A percentile compares a stretch with the other conserved stretches of the same genome.
These are phyloP conservation scores for Spatholobus suberectus DNA, from an alignment of 306 rosid genomes.

Conservation along the genomic window DNA sequence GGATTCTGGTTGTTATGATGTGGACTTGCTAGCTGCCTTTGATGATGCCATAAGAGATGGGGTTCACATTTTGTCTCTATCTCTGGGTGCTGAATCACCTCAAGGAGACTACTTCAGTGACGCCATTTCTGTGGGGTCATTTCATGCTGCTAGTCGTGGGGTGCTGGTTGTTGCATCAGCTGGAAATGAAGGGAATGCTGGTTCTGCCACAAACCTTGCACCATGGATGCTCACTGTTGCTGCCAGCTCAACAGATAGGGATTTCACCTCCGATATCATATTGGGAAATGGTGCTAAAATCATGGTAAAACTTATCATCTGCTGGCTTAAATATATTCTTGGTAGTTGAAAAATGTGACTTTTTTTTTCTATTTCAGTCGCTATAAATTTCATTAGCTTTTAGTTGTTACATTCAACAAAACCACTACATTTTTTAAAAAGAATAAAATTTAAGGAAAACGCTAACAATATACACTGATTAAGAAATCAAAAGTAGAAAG, in stretches of 20 bases:
- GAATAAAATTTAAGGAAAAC: not conserved
- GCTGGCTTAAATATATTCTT: not conserved
- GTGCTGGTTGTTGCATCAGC: constrained; percentile 78
- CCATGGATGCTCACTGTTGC: constrained; percentile 90
- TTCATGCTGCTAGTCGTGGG: constrained; percentile 75
- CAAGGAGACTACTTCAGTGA: constrained; percentile 86
- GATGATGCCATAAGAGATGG: constrained; percentile 92
- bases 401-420: not conserved
- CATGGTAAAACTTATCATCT: constrained; percentile 49
- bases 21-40: constrained; percentile 78
- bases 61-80: constrained; percentile 74
- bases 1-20: constrained; percentile 90
- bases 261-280: constrained; percentile 72
- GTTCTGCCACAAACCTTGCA: constrained; percentile 80
- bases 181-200: constrained; percentile 73
- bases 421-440: not conserved
- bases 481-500: not conserved
- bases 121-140: constrained; percentile 88
- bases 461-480: not conserved
- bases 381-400: not conserved
- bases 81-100: constrained; percentile 79
- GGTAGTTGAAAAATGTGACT: not conserved
- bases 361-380: not conserved
- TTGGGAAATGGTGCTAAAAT: constrained; percentile 62
- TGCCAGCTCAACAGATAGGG: constrained; percentile 91